Base-by-base conservation (phyloP, 257 asterid species). In the Parsonsia alboflavescens region DNA sequence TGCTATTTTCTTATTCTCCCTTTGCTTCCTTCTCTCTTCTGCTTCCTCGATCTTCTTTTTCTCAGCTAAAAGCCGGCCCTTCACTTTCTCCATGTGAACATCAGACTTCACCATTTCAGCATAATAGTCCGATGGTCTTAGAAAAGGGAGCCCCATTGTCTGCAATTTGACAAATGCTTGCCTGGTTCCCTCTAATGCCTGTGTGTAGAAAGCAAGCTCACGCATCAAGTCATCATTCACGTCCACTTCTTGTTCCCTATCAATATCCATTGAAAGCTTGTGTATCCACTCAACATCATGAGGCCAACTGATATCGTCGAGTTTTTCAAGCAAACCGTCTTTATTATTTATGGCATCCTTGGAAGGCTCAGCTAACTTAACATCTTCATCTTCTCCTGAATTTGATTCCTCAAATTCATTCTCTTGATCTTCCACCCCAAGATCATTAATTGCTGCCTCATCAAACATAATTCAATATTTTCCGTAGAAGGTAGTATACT, bases 31-130 rank as follows among this genome's bases (percentile, higher is more conserved):
- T 42, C 99, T 92, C 88, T 95, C 96, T 74, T 90, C 98, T 2
- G 93, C 88, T 76, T 95, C 98, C 86, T 92, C 97, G 7, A 84
- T 66, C 81, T 58, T 86, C 72, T 68, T 87, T 89, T 95, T 95
- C 88, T 89, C 98, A 0, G 96, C 89, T 81, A 95, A 79, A 6
- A 92, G 89, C 19, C 89, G 84, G 50, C 96, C 88, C 89, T 95
- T 95, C 68, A 92, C 91, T 80, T 89, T 95, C 89, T 80, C 98
- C 97, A 95, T 92, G 84, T 95, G 99, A 0, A 82, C 0, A 73
- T 95, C 99, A 2, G 98, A 73, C 79, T 95, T 95, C 50, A 86
- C 96, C 99, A 92, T 94, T 68, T 92, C 99, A 0, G 98, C 99
- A 42, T 95, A 92, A 70, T 90, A 95, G 76, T 95, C 97, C 0